Evolutionary conservation across 768 basidiomycete genomes (phyloP).

Genomic region (Strobilomyces echinocephalus): DNA sequence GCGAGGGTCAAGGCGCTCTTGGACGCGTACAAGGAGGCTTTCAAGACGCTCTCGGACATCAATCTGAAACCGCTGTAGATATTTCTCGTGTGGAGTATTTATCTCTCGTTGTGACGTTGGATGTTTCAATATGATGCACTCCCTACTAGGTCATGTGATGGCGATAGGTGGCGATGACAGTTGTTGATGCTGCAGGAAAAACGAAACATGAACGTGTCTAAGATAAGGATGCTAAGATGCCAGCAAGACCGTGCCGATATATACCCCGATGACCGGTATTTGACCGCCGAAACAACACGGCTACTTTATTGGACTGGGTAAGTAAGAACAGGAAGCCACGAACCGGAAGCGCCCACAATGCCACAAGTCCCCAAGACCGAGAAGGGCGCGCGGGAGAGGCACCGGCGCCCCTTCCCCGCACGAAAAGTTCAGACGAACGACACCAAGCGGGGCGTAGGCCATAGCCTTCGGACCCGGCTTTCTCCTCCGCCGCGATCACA

Average conservation of each 20-base stretch:
- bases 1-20: slow-evolving; percentile 89
- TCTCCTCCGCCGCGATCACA: slow-evolving; percentile 2
- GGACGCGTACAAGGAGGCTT: slow-evolving; percentile 94
- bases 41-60: slow-evolving; percentile 81
- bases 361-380: slow-evolving; percentile 16
- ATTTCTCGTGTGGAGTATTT: not conserved
- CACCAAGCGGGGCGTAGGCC: not conserved
- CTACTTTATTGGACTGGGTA: slow-evolving; percentile 23
- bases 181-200: not conserved
- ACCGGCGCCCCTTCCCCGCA: slow-evolving; percentile 4
- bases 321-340: slow-evolving; percentile 16
- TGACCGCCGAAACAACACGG: slow-evolving; percentile 14
- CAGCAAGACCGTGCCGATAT: slow-evolving; percentile 2
- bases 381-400: not conserved
- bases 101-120: not conserved
- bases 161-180: not conserved
- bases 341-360: slow-evolving; percentile 16
- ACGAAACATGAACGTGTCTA: slow-evolving; percentile 4
- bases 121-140: not conserved
- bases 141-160: not conserved
- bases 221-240: not conserved
- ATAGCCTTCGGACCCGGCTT: not conserved
- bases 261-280: slow-evolving; percentile 4
- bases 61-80: slow-evolving; percentile 58
- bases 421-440: slow-evolving; percentile 10